Percentiles rank a stretch among this genome's conserved stretches.
These are phyloP conservation scores for Pythium folliculosum DNA, from an alignment of 352 stramenopile species.

Conservation along the genomic window DNA sequence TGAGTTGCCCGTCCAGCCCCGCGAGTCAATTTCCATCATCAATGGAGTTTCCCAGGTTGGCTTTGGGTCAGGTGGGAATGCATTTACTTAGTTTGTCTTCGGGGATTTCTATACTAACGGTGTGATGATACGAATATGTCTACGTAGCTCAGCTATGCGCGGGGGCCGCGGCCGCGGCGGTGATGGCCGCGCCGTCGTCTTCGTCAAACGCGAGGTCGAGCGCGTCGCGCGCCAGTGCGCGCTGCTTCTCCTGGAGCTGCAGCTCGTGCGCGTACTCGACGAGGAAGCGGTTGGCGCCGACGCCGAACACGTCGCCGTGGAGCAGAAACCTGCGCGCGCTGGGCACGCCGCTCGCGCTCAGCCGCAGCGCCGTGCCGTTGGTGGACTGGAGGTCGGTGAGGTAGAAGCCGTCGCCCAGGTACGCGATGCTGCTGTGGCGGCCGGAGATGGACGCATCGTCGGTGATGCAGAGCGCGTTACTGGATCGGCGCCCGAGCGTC, in stretches of 20 bases:
- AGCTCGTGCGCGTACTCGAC: slow-evolving; percentile 81
- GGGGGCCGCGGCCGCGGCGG: too few species aligned
- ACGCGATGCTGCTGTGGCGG: slow-evolving; percentile 69
- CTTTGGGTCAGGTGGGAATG: too few species aligned
- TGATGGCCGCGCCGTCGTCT: too few species aligned
- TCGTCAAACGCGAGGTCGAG: not conserved
- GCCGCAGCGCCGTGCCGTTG: slow-evolving; percentile 76
- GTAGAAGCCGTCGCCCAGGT: slow-evolving; percentile 80
- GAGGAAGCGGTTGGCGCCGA: slow-evolving; percentile 84
- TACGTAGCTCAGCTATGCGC: too few species aligned
- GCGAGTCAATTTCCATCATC: not conserved
- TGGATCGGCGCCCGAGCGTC: slow-evolving; percentile 69
- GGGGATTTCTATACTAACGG: not conserved
- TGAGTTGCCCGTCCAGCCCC: too few species aligned
- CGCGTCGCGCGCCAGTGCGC: not conserved
- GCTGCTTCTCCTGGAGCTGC: slow-evolving; percentile 25
- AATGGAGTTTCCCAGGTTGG: not conserved
- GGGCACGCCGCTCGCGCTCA: slow-evolving; percentile 64
- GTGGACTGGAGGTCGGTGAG: slow-evolving; percentile 83
- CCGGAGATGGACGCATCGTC: slow-evolving; percentile 83
- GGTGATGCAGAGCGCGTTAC: slow-evolving; percentile 81
- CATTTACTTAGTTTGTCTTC: not conserved
- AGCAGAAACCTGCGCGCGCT: slow-evolving; percentile 62
- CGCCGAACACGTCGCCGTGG: slow-evolving; percentile 81
- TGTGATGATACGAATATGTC: too few species aligned